Evolutionary conservation across 2,329 filamentous ascomycete species (phyloP).

Genomic region (Paracoccidioides lutzii): DNA sequence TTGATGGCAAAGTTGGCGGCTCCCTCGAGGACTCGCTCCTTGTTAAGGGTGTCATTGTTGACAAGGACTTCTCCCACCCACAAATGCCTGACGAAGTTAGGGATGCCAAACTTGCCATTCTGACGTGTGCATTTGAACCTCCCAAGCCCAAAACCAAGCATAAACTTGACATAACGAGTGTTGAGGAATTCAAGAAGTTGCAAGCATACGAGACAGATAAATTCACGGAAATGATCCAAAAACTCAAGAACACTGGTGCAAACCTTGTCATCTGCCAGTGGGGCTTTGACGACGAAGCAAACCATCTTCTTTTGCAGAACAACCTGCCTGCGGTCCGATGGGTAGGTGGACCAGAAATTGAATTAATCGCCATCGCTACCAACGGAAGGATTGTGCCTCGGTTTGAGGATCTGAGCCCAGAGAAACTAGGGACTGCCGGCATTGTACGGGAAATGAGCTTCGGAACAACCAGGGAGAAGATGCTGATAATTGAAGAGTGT

Average conservation of each 20-base stretch:
- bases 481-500: conserved; percentile 98
- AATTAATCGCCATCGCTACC: conserved; percentile 95
- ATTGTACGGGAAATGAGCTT: conserved; percentile 91
- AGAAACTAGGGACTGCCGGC: conserved; percentile 84
- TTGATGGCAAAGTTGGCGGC: conserved; percentile 95
- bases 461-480: conserved; percentile 96
- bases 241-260: conserved; percentile 93
- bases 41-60: conserved; percentile 94
- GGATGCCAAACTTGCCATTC: conserved; percentile 92
- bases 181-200: conserved; percentile 96
- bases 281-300: conserved; percentile 98
- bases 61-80: conserved; percentile 99
- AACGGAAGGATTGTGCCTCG: conserved; percentile 95
- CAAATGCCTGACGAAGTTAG: conserved; percentile 95
- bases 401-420: conserved; percentile 83
- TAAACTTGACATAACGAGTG: conserved; percentile 91
- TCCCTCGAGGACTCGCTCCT: conserved; percentile 84
- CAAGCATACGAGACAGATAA: conserved; percentile 93
- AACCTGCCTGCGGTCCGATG: conserved; percentile 89
- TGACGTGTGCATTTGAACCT: conserved; percentile 96
- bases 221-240: conserved; percentile 96
- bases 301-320: conserved; percentile 93
- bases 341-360: conserved; percentile 96
- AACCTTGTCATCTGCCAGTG: conserved; percentile 98
- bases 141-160: conserved; percentile 99